Evolutionary conservation across 192 early-diverging fungal species (phyloP).

Genomic region (Thamnidium elegans): DNA sequence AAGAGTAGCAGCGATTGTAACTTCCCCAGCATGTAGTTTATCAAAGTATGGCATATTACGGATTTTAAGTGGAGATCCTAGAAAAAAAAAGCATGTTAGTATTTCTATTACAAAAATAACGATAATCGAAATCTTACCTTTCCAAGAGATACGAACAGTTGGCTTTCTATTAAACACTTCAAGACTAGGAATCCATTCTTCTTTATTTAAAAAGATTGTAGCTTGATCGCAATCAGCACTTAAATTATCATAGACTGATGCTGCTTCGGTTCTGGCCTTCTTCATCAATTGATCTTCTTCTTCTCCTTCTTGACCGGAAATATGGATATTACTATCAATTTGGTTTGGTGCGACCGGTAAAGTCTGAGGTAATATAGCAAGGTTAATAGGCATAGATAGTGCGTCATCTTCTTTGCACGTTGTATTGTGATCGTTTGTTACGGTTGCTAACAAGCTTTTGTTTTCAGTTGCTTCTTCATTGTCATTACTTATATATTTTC

Average conservation of each 20-base stretch:
- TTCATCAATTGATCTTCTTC: slow-evolving; percentile 6
- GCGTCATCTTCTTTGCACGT: no score
- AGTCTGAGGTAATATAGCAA: no score
- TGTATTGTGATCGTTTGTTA: no score
- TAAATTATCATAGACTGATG: slow-evolving; percentile 26
- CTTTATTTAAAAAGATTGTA: slow-evolving; percentile 8
- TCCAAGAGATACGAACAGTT: slow-evolving; percentile 30
- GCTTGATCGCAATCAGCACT: slow-evolving; percentile 9
- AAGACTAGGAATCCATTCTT: slow-evolving; percentile 27
- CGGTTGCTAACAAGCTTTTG: no score
- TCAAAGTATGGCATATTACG: slow-evolving; percentile 27
- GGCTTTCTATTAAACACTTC: slow-evolving; percentile 30
- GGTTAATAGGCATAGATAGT: no score
- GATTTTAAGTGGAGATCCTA: slow-evolving; percentile 33
- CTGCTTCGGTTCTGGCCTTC: slow-evolving; percentile 30
- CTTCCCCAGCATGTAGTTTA: slow-evolving; percentile 29
- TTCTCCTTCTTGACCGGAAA: background rate
- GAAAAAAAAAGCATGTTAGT: background rate
- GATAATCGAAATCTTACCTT: slow-evolving; percentile 27
- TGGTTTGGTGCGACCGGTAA: no score
- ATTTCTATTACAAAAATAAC: background rate
- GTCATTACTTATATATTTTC: background rate
- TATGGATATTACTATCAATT: no score
- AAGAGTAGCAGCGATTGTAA: slow-evolving; percentile 50
- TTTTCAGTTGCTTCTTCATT: no score